These are phyloP conservation scores for Liriodendron chinense DNA, from an alignment of 164 flowering plant genomes.

Conservation along the genomic window DNA sequence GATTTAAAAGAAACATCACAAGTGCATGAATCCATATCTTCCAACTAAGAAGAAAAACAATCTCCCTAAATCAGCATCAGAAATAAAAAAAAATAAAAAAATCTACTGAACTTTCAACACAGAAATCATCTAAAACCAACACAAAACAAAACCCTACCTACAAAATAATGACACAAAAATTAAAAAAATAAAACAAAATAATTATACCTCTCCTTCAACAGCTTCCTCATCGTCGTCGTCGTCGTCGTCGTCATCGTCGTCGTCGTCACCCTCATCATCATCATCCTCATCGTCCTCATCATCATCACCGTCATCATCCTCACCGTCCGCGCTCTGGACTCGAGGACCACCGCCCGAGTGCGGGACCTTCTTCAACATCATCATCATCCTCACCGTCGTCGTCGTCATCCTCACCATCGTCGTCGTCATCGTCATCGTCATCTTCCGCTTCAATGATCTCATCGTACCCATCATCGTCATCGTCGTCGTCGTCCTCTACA, in stretches of 20 bases:
- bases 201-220: slow-evolving; percentile 37
- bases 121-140: background rate
- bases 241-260: too few relatives aligned
- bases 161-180: background rate
- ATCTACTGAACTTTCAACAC: background rate
- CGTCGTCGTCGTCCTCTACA: too few relatives aligned
- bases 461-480: too few relatives aligned
- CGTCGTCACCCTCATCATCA: slow-evolving; percentile 7
- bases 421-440: slow-evolving; percentile 3
- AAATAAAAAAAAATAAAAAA: background rate
- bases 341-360: slow-evolving; percentile 17
- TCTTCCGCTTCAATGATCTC: too few relatives aligned
- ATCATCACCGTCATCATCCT: slow-evolving; percentile 40
- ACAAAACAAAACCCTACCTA: too few relatives aligned
- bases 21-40: too few relatives aligned
- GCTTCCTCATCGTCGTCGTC: slow-evolving; percentile 7
- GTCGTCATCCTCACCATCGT: slow-evolving; percentile 15
- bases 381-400: slow-evolving; percentile 19
- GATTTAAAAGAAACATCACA: too few relatives aligned
- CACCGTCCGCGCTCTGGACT: slow-evolving; percentile 24
- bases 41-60: too few relatives aligned
- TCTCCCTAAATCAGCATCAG: too few relatives aligned
- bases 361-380: slow-evolving; percentile 21
- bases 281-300: slow-evolving; percentile 31
- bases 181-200: background rate